A percentile compares a stretch with the other conserved stretches of the same genome.
phyloP scores from a whole-genome alignment of 495 filamentous ascomycete genomes.

The Neurospora cerealis region DNA sequence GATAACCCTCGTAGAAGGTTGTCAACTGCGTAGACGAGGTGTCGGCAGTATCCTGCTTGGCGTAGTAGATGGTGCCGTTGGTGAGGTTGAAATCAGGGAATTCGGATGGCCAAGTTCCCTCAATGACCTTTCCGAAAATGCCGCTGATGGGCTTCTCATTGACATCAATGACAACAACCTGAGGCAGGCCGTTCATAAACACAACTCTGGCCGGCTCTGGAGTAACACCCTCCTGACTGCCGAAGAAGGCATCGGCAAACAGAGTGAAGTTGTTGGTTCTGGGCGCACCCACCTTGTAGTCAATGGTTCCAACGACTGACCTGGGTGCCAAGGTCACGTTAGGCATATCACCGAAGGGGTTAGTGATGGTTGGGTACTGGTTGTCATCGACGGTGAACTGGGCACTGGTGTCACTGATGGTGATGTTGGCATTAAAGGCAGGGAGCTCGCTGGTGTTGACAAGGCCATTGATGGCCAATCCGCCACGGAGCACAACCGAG shows the following conservation, averaged over 20 bases:
- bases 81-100: not conserved
- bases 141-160: not conserved
- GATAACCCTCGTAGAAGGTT: not conserved
- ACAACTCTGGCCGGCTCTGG: not conserved
- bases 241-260: not conserved
- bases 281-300: not conserved
- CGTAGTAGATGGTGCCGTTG: not conserved
- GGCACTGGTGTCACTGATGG: not conserved
- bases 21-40: not conserved
- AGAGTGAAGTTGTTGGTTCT: not conserved
- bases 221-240: not conserved
- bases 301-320: not conserved
- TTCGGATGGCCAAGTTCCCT: not conserved
- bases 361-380: not conserved
- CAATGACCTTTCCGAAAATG: not conserved
- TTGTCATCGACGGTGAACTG: not conserved
- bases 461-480: not conserved
- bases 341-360: not conserved
- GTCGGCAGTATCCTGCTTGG: not conserved
- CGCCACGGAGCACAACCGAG: not conserved
- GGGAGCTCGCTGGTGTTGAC: not conserved
- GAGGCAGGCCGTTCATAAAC: not conserved
- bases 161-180: not conserved
- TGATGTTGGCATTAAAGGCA: not conserved
- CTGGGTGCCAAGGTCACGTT: not conserved